Evolutionary conservation across 148 eudicot genomes (phyloP).

Genomic region (Diospyros kaki): DNA sequence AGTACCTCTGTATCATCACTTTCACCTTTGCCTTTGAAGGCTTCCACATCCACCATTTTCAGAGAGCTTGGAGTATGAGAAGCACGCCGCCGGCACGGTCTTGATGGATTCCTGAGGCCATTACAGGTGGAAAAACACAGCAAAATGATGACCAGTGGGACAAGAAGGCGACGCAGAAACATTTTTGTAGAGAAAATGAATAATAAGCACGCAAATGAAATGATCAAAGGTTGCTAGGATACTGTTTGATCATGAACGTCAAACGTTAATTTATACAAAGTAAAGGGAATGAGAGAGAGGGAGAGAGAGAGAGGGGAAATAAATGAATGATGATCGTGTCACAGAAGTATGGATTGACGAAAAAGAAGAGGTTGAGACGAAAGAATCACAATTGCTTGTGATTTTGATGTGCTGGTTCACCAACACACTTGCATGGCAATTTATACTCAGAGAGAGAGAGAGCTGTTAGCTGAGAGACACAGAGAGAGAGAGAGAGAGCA

Average conservation of each 20-base stretch:
- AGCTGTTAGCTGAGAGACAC: no score
- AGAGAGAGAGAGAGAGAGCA: no score
- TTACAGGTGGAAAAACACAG: conserved; percentile 6
- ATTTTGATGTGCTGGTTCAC: conserved; percentile 9
- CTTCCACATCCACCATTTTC: conserved; percentile 38
- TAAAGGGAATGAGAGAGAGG: conserved; percentile 7
- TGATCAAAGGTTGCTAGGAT: neutral
- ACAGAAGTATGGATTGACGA: conserved; percentile 12
- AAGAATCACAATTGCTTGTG: conserved; percentile 16
- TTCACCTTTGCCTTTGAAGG: conserved; percentile 30
- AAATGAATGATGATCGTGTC: conserved; percentile 2
- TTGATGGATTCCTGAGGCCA: no score
- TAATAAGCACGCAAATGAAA: neutral
- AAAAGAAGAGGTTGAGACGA: conserved; percentile 29
- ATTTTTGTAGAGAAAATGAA: conserved; percentile 6
- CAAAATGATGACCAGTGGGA: conserved; percentile 6
- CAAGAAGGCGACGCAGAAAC: conserved; percentile 9
- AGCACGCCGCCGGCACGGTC: neutral
- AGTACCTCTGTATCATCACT: conserved; percentile 43
- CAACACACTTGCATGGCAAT: neutral
- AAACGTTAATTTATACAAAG: conserved; percentile 4
- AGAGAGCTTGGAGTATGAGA: conserved; percentile 6
- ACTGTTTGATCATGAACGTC: neutral
- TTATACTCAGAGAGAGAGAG: neutral
- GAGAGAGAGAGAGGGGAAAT: neutral